Evolutionary conservation across 2,329 filamentous ascomycete species (phyloP).

Genomic region (Nothophoma quercina): DNA sequence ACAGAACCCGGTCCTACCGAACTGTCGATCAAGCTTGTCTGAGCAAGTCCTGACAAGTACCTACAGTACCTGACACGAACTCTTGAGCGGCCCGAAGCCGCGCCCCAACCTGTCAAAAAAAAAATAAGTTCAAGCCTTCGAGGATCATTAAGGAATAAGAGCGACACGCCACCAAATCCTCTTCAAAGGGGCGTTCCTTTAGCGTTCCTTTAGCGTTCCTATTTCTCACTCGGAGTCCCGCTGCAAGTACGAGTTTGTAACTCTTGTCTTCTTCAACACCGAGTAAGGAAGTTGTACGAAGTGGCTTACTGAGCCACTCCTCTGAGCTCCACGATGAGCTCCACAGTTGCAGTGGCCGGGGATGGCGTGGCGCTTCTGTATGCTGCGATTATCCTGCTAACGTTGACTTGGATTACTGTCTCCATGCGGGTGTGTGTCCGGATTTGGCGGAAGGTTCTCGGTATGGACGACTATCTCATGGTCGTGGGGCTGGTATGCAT

Average conservation of each 20-base stretch:
- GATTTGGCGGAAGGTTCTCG: conserved; percentile 25
- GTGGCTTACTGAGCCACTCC: not conserved
- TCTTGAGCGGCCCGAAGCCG: not conserved
- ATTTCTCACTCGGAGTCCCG: not conserved
- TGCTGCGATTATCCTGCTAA: conserved; percentile 25
- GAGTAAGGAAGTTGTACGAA: not conserved
- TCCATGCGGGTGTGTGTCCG: conserved; percentile 27
- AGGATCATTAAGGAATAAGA: conserved; percentile 1
- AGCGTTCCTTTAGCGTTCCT: too few species aligned
- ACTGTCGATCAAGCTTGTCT: not conserved
- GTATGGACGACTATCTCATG: conserved; percentile 29
- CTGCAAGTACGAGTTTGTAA: too few species aligned
- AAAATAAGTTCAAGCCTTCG: not conserved
- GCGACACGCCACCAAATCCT: not conserved
- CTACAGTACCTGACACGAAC: too few species aligned
- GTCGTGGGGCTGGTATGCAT: conserved; percentile 25
- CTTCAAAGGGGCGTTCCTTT: too few species aligned
- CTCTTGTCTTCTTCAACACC: not conserved
- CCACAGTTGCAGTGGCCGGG: conserved; percentile 23
- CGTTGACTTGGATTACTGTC: conserved; percentile 29
- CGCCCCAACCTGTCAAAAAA: not conserved
- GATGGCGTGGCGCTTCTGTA: conserved; percentile 30
- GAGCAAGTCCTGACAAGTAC: not conserved
- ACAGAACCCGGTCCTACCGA: not conserved
- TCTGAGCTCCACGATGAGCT: conserved; percentile 14